Evolutionary conservation across 169 alveolate genomes (phyloP), one percentile per base, ranked within the genome.

Genomic region (Amoebophrya sp.): DNA sequence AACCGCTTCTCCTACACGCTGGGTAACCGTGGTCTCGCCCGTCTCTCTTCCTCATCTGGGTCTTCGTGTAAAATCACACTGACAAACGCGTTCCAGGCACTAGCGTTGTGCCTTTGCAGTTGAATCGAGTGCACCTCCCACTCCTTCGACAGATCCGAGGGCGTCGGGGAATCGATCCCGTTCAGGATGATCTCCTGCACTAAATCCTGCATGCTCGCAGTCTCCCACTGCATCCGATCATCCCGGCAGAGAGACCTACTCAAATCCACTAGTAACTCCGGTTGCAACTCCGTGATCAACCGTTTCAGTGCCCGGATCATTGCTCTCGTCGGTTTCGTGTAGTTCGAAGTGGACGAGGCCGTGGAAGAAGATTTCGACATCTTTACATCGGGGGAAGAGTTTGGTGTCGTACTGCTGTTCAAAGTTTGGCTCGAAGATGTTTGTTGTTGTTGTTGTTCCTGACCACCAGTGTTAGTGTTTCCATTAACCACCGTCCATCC

Each of bases 1-100:
- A n/a, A n/a, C n/a, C n/a, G n/a, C n/a, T n/a, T 47, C 66, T 47
- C 18, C 66, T 66, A 66, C 32, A 66, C 83, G 83, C 83, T 66
- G 32, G 83, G 83, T 25, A 66, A 12, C 10, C 83, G 83, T 3
- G 83, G 83, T 7, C 83, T 2, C 35, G 83, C 83, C 7, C 35
- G 29, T 3, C 83, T 2, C 83, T 66, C 83, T n/a, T 66, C 83
- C 35, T 66, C 83, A 25, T 66, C 83, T 2, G 83, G 83, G 32
- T 66, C 83, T 25, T 66, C 83, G 83, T 66, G 83, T 25, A 66
- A 25, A n/a, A 66, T 66, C 38, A 66, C 83, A 3, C 32, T 7
- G 0, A 66, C 83, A 25, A 66, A 66, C 1, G 39, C 35, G 83
- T 66, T 66, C 83, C 83, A 66, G 35, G 83, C 83, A 2, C 35